A percentile compares a stretch with the other conserved stretches of the same genome.
phyloP scores from a whole-genome alignment of 768 basidiomycete genomes.

The Leccinum obscurum region DNA sequence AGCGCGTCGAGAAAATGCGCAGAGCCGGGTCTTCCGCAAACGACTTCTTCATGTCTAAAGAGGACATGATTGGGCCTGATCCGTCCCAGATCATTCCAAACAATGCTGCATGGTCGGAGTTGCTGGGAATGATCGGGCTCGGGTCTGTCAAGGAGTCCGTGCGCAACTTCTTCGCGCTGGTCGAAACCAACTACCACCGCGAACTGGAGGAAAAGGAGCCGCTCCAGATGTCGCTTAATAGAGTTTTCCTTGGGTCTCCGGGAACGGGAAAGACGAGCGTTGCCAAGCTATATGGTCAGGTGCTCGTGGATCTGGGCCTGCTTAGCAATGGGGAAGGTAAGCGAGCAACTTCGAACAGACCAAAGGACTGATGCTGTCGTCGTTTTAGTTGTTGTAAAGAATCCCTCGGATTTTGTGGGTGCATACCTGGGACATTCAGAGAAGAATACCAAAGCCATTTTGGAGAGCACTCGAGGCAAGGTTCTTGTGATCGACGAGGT shows the following conservation, averaged over 20 bases:
- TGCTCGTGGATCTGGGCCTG: constrained; percentile 59
- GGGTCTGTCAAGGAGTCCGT: constrained; percentile 56
- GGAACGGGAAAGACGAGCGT: constrained; percentile 76
- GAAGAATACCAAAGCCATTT: constrained; percentile 61
- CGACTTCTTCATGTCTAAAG: constrained; percentile 50
- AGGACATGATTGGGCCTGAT: constrained; percentile 67
- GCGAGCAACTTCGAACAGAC: not conserved
- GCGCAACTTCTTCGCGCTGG: constrained; percentile 42
- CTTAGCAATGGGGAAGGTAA: constrained; percentile 73
- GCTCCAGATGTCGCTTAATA: constrained; percentile 55
- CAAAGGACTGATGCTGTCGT: not conserved
- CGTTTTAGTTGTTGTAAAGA: constrained; percentile 58
- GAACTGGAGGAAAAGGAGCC: constrained; percentile 59
- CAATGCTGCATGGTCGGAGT: constrained; percentile 50
- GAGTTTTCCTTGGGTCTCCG: constrained; percentile 65
- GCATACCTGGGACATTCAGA: constrained; percentile 59
- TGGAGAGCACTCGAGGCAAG: constrained; percentile 59
- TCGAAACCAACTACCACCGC: constrained; percentile 57
- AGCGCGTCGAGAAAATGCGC: constrained; percentile 45
- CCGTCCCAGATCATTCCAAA: constrained; percentile 49
- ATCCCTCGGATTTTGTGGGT: constrained; percentile 71
- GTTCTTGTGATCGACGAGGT: constrained; percentile 74
- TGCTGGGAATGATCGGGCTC: constrained; percentile 57
- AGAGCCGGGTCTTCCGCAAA: constrained; percentile 39
- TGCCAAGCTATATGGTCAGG: constrained; percentile 63